Evolutionary conservation across 1,284 basidiomycete species (phyloP).

Genomic region (Abortiporus biennis): DNA sequence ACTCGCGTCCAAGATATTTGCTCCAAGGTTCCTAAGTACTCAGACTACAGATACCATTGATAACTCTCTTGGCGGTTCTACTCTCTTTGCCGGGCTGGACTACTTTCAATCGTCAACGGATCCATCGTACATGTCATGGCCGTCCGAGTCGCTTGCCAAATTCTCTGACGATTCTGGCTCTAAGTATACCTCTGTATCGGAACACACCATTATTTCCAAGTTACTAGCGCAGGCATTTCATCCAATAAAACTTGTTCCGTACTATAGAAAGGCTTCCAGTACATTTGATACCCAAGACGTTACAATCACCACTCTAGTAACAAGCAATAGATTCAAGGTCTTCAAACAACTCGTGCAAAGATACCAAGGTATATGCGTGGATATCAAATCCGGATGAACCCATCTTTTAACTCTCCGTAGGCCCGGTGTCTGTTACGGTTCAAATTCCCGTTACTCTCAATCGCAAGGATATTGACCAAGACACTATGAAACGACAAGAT

Average conservation of each 20-base stretch:
- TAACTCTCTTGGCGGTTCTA: too few species aligned
- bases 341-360: conserved; percentile 63
- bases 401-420: conserved; percentile 27
- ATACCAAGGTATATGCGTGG: conserved; percentile 52
- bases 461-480: too few species aligned
- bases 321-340: conserved; percentile 70
- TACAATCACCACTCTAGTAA: conserved; percentile 80
- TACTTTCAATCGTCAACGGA: too few species aligned
- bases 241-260: conserved; percentile 72
- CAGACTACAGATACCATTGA: too few species aligned
- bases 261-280: conserved; percentile 63
- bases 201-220: conserved; percentile 44
- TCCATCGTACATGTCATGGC: too few species aligned
- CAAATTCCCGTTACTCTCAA: conserved; percentile 60
- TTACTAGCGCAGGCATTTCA: conserved; percentile 62
- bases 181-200: conserved; percentile 9
- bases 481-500: too few species aligned
- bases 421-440: conserved; percentile 78
- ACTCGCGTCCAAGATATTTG: too few species aligned
- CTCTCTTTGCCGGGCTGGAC: too few species aligned
- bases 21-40: too few species aligned
- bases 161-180: too few species aligned
- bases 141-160: too few species aligned
- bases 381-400: not conserved
- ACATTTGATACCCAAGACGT: conserved; percentile 56